Conservation (phyloP, 108 stramenopile species). For the Aurantiochytrium sp. region DNA sequence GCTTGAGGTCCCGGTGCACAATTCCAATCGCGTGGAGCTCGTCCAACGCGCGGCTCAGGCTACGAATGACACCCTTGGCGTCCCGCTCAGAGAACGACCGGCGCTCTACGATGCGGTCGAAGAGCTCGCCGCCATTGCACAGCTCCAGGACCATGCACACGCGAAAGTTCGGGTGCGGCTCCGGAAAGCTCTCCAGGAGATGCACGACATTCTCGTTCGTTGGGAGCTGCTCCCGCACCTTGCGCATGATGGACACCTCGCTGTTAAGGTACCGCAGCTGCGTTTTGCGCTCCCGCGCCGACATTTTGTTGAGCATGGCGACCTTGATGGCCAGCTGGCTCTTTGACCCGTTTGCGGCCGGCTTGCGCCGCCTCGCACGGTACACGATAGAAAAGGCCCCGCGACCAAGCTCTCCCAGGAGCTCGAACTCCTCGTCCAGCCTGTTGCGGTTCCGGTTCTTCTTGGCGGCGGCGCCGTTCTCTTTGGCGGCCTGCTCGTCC, state of each 20-base stretch:
- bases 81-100: background rate
- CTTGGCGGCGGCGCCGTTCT: background rate
- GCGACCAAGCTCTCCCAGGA: background rate
- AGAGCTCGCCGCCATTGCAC: constrained; percentile 36
- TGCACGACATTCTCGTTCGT: background rate
- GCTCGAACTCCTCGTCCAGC: background rate
- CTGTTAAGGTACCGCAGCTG: constrained; percentile 16
- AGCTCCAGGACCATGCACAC: constrained; percentile 36
- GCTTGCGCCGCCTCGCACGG: background rate
- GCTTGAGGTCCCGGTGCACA: constrained; percentile 81
- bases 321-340: constrained; percentile 1
- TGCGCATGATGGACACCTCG: constrained; percentile 27
- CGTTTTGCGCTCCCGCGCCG: background rate
- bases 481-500: background rate
- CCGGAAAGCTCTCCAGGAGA: background rate
- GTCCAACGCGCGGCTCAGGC: background rate
- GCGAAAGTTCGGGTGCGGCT: background rate
- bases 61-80: background rate
- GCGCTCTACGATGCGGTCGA: constrained; percentile 19
- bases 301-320: background rate
- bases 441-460: background rate
- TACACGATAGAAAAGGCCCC: constrained; percentile 6
- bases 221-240: background rate
- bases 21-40: constrained; percentile 62
- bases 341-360: background rate